Percentiles rank a stretch among this genome's conserved stretches.
These are phyloP conservation scores for Helicostylum pulchrum DNA, from an alignment of 192 early-diverging fungal species.

Conservation along the genomic window DNA sequence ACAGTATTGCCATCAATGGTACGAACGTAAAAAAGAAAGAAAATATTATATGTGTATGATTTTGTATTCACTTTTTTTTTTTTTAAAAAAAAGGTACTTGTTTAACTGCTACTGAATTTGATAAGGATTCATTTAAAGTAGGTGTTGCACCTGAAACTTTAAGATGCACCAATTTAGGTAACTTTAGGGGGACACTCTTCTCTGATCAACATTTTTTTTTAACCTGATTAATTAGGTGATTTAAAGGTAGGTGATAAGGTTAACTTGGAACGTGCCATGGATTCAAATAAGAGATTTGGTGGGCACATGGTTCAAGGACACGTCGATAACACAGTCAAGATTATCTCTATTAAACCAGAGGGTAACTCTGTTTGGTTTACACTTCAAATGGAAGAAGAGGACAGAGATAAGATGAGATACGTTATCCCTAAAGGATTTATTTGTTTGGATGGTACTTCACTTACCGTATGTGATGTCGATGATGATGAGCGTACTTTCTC, in stretches of 20 bases:
- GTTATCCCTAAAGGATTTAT: conserved; percentile 97
- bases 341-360: conserved; percentile 76
- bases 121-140: conserved; percentile 79
- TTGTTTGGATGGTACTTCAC: conserved; percentile 88
- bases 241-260: conserved; percentile 75
- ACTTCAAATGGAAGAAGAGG: conserved; percentile 52
- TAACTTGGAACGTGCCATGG: conserved; percentile 94
- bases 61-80: background rate
- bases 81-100: conserved; percentile 67
- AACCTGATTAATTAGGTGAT: conserved; percentile 43
- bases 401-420: conserved; percentile 65
- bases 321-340: conserved; percentile 81
- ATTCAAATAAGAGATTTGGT: conserved; percentile 83
- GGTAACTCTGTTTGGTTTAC: conserved; percentile 81
- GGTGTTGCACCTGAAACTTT: conserved; percentile 92
- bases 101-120: conserved; percentile 95
- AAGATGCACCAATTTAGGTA: conserved; percentile 88
- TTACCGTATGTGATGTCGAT: conserved; percentile 91
- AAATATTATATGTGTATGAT: too few relatives aligned
- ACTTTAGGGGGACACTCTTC: background rate
- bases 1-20: conserved; percentile 94
- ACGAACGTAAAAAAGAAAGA: conserved; percentile 6
- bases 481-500: conserved; percentile 69
- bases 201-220: conserved; percentile 1
- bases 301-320: conserved; percentile 98